Evolutionary conservation across 2,329 filamentous ascomycete genomes (phyloP), one percentile per base, ranked within the genome.

Genomic region (Arthrobotrys musiformis): DNA sequence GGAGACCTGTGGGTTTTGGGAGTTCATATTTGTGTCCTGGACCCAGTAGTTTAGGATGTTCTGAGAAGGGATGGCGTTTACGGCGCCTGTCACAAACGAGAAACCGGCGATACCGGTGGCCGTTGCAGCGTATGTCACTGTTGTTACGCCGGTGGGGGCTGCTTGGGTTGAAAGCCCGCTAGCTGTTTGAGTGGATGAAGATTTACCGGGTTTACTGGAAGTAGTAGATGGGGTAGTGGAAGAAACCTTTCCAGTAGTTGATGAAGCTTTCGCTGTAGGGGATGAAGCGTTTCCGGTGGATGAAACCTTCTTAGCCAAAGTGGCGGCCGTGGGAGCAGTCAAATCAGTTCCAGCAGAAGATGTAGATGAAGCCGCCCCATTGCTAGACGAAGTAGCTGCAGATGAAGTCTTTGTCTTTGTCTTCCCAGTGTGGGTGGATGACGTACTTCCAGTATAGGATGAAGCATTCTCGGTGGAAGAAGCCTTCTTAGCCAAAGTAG

Each of bases 41-140:
- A 70, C 37, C 68, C 68, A 70, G 13, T 63, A 70, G 24, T 63
- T 63, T 56, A 63, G 4, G 17, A 70, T 54, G 11, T 46, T 28
- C 4, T 54, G 17, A 15, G 58, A 56, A 7, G 58, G 68, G 5
- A 70, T 56, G 5, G 19, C 56, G 13, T 35, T 22, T n/a, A 63
- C 8, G 17, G 28, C 67, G 33, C 56, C 68, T 1, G 48, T 63
- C 15, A 56, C 58, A 28, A 70, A 70, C 7, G 42, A 54, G 24
- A 24, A 70, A 4, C 58, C 58, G 0, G 56, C 30, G 22, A 70
- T 46, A 19, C 68, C 68, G 5, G 56, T 63, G 2, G 58, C 56
- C 3, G 68, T 63, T 4, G 68, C 46, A 3, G 15, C 35, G 35
- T 70, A 70, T 15, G 68, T 44, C 11, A 70, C 17, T 8, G 68